These are phyloP conservation scores for Penicillium corylophilum DNA, from an alignment of 2,329 filamentous ascomycete genomes.

Conservation along the genomic window DNA sequence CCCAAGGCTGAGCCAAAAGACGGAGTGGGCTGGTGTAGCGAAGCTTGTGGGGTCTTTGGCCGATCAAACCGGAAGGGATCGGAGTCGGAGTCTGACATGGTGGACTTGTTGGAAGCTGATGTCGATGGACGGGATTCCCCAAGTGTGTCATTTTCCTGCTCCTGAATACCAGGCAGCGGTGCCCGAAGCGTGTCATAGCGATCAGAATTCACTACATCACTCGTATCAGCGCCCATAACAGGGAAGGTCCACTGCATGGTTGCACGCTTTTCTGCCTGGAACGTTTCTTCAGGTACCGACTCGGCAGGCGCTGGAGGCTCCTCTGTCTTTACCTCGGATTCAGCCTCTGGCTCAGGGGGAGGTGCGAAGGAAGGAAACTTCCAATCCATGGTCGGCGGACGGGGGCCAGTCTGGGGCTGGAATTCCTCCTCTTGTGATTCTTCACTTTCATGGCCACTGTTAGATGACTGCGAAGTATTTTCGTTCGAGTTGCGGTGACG, in stretches of 20 bases:
- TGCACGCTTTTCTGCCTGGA: constrained; percentile 36
- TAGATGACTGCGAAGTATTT: constrained; percentile 33
- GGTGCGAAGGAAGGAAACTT: constrained; percentile 42
- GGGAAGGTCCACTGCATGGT: constrained; percentile 59
- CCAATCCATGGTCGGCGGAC: constrained; percentile 49
- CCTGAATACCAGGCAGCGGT: constrained; percentile 19
- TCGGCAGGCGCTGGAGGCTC: constrained; percentile 1
- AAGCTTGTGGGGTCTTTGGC: constrained; percentile 27
- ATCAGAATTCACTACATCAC: constrained; percentile 13
- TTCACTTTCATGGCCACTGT: constrained; percentile 27
- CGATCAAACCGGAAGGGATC: constrained; percentile 46
- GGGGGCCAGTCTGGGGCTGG: constrained; percentile 37
- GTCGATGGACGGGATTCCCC: constrained; percentile 40
- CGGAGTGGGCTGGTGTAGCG: constrained; percentile 24
- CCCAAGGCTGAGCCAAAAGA: constrained; percentile 45
- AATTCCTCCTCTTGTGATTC: constrained; percentile 31
- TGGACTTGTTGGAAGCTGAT: constrained; percentile 34
- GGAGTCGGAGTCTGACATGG: constrained; percentile 40
- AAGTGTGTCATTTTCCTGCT: constrained; percentile 24
- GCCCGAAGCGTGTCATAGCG: constrained; percentile 37
- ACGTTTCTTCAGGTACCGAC: constrained; percentile 18
- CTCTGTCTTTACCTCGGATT: not conserved
- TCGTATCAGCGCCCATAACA: constrained; percentile 28
- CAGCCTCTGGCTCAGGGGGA: constrained; percentile 15
- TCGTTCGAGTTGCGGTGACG: constrained; percentile 42